These are phyloP conservation scores for Penicillium sclerotiorum DNA, from an alignment of 2,329 filamentous ascomycete species.

Conservation along the genomic window DNA sequence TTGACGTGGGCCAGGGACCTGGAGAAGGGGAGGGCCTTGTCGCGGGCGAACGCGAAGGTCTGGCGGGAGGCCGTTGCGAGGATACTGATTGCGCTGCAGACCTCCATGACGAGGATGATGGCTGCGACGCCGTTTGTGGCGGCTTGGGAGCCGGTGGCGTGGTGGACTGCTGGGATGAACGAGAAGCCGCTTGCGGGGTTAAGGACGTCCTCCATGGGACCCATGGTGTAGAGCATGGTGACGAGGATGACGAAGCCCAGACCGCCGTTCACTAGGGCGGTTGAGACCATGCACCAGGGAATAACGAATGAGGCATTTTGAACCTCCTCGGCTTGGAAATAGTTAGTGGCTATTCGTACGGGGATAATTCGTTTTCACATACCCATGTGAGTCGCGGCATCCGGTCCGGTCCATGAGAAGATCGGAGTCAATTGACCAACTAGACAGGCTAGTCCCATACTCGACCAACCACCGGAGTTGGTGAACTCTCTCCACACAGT, in stretches of 20 bases:
- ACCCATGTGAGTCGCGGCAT: constrained; percentile 40
- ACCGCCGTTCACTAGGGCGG: constrained; percentile 51
- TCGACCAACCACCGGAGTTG: constrained; percentile 42
- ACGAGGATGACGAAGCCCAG: constrained; percentile 52
- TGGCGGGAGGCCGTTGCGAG: constrained; percentile 38
- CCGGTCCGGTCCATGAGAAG: constrained; percentile 33
- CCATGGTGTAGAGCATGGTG: constrained; percentile 49
- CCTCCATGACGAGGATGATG: constrained; percentile 45
- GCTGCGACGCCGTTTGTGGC: constrained; percentile 53
- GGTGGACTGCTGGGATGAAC: constrained; percentile 54
- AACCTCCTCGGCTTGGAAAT: constrained; percentile 51
- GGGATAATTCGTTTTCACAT: constrained; percentile 5
- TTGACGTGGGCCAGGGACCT: constrained; percentile 33
- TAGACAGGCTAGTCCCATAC: constrained; percentile 40
- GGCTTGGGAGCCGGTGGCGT: constrained; percentile 47
- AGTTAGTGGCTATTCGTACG: constrained; percentile 6
- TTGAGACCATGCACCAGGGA: constrained; percentile 52
- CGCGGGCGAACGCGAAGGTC: constrained; percentile 49
- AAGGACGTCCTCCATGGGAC: constrained; percentile 43
- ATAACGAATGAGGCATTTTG: constrained; percentile 51
- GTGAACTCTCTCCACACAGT: constrained; percentile 42
- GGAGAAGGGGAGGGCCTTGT: constrained; percentile 43
- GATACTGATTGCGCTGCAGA: constrained; percentile 37
- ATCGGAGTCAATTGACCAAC: constrained; percentile 38
- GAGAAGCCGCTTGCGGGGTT: constrained; percentile 50